Conservation (phyloP, 176 grass and related monocot genomes). For the Cenchrus americanus region DNA sequence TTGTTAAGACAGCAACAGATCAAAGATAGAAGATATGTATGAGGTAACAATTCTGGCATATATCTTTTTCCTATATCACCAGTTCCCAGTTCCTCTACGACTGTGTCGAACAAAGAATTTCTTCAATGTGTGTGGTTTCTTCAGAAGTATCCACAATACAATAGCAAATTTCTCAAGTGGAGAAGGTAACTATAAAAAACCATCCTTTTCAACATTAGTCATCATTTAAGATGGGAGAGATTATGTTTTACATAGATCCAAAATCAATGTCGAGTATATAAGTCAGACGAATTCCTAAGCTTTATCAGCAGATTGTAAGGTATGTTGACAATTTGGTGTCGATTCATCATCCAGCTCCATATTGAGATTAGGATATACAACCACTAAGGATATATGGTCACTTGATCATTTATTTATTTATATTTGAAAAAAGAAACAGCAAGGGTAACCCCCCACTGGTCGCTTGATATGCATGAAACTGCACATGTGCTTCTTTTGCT, state of each 20-base stretch:
- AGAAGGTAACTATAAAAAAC: constrained; percentile 15
- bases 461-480: neutral
- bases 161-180: constrained; percentile 22
- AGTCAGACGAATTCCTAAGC: constrained; percentile 7
- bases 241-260: constrained; percentile 12
- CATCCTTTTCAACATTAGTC: neutral
- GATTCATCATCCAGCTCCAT: constrained; percentile 17
- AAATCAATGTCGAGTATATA: constrained; percentile 12
- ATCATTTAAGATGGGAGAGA: constrained; percentile 13
- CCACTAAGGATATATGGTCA: constrained; percentile 23
- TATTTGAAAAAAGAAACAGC: too few relatives aligned
- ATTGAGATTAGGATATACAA: neutral
- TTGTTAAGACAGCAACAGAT: constrained; percentile 31
- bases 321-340: constrained; percentile 11
- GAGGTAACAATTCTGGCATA: constrained; percentile 28
- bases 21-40: constrained; percentile 22
- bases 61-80: constrained; percentile 17
- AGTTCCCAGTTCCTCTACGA: constrained; percentile 18
- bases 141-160: constrained; percentile 31
- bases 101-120: constrained; percentile 5
- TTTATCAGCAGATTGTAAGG: constrained; percentile 32
- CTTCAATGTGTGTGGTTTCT: constrained; percentile 20
- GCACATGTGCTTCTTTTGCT: constrained; percentile 9
- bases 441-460: too few relatives aligned
- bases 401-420: neutral